Percentiles rank a stretch among this genome's conserved stretches.
These are phyloP conservation scores for Penicillium corylophilum DNA, from an alignment of 2,329 filamentous ascomycete species.

Conservation along the genomic window DNA sequence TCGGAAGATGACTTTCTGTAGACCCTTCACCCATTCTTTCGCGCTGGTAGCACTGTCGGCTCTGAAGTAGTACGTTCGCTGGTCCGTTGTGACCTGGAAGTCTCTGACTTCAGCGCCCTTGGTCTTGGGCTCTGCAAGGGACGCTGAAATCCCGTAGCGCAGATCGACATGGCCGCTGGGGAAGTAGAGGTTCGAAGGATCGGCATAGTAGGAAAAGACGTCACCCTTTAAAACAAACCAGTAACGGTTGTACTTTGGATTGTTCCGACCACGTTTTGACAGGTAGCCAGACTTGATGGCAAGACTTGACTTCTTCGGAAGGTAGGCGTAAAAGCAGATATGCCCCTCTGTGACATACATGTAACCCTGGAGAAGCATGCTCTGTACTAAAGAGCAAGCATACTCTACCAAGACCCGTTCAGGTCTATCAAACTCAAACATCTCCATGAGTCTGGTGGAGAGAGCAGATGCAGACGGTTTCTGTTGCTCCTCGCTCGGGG, in stretches of 20 bases:
- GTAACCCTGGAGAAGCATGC: slow-evolving; percentile 86
- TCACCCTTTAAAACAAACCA: slow-evolving; percentile 94
- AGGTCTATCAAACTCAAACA: slow-evolving; percentile 76
- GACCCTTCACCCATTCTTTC: slow-evolving; percentile 91
- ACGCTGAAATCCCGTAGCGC: slow-evolving; percentile 86
- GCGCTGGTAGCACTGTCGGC: slow-evolving; percentile 86
- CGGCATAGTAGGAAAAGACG: slow-evolving; percentile 83
- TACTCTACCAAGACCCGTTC: slow-evolving; percentile 91
- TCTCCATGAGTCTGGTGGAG: slow-evolving; percentile 72
- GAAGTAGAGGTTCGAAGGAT: slow-evolving; percentile 84
- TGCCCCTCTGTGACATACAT: slow-evolving; percentile 93
- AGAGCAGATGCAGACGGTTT: slow-evolving; percentile 55
- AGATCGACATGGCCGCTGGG: slow-evolving; percentile 89
- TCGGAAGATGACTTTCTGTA: slow-evolving; percentile 92
- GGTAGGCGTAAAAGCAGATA: slow-evolving; percentile 94
- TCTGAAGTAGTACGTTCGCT: slow-evolving; percentile 80
- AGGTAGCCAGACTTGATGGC: slow-evolving; percentile 85
- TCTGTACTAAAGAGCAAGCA: slow-evolving; percentile 89
- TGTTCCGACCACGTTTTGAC: slow-evolving; percentile 82
- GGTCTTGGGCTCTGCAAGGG: slow-evolving; percentile 66
- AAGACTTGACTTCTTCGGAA: slow-evolving; percentile 83
- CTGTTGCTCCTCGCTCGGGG: slow-evolving; percentile 54
- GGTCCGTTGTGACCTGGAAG: slow-evolving; percentile 79
- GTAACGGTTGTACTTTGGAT: slow-evolving; percentile 82
- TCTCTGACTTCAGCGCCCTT: slow-evolving; percentile 68